A percentile compares a stretch with the other conserved stretches of the same genome.
Evolutionary conservation across 2,329 filamentous ascomycete species (phyloP).

Genomic region (Colletotrichum simmondsii): DNA sequence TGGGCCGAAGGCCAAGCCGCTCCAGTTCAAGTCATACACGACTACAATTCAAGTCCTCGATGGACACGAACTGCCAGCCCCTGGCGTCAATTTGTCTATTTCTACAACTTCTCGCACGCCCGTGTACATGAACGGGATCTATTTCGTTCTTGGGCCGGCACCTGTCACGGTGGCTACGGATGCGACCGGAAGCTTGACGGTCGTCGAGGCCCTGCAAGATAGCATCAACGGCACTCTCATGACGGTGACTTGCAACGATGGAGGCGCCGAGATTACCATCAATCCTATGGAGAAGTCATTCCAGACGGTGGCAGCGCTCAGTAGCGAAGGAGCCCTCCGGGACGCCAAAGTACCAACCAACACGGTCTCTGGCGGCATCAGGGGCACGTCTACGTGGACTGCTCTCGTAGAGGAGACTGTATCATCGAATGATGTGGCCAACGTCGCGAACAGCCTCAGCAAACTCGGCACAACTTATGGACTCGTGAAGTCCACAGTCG

Average conservation of each 20-base stretch:
- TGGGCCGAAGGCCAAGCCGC: neutral
- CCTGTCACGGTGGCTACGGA: neutral
- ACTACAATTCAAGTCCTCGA: neutral
- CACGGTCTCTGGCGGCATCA: neutral
- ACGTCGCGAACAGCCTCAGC: neutral
- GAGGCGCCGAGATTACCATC: neutral
- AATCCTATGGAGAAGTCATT: neutral
- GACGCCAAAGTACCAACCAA: neutral
- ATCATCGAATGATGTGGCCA: neutral
- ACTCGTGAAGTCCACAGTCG: neutral
- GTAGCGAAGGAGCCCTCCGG: neutral
- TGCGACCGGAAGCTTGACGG: neutral
- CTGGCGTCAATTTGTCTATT: neutral
- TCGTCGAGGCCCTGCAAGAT: neutral
- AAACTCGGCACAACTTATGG: neutral
- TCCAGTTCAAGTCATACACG: neutral
- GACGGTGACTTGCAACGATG: neutral
- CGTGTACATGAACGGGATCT: neutral
- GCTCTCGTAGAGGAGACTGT: neutral
- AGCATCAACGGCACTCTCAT: neutral
- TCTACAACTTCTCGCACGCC: neutral
- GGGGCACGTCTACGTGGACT: neutral
- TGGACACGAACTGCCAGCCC: neutral
- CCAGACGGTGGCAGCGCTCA: neutral
- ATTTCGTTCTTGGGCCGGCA: neutral